A percentile compares a stretch with the other conserved stretches of the same genome.
phyloP scores from a whole-genome alignment of 345 rosid genomes.

The Ricinus communis region DNA sequence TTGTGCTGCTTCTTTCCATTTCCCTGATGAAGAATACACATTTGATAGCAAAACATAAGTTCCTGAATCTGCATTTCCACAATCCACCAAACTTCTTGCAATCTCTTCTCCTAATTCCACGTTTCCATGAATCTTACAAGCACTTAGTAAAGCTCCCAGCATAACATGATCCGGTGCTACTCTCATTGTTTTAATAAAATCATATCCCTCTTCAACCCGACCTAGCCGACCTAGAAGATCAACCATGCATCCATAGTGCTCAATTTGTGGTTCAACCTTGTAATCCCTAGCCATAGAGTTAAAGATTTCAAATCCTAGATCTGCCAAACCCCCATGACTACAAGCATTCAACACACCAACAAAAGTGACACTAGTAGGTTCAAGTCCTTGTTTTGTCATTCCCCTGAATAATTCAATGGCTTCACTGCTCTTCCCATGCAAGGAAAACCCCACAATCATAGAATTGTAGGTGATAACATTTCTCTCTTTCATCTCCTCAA shows the following conservation, averaged over 20 bases:
- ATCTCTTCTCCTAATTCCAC: conserved; percentile 45
- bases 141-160: conserved; percentile 61
- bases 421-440: conserved; percentile 53
- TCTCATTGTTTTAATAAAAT: conserved; percentile 41
- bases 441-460: conserved; percentile 59
- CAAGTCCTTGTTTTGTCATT: conserved; percentile 45
- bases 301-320: conserved; percentile 53
- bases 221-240: conserved; percentile 66
- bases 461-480: conserved; percentile 54
- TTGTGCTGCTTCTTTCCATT: conserved; percentile 56
- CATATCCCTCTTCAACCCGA: conserved; percentile 46
- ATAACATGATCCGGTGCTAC: conserved; percentile 54
- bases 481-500: conserved; percentile 40
- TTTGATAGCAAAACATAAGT: conserved; percentile 53
- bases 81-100: conserved; percentile 39
- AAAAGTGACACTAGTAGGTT: conserved; percentile 52
- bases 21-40: conserved; percentile 51
- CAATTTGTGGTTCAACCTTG: conserved; percentile 47
- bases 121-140: conserved; percentile 60
- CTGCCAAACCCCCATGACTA: conserved; percentile 63
- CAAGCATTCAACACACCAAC: conserved; percentile 61
- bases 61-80: conserved; percentile 51
- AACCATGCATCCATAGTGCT: conserved; percentile 67
- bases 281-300: conserved; percentile 49
- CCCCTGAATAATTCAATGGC: conserved; percentile 43